A percentile compares a stretch with the other conserved stretches of the same genome.
phyloP scores from a whole-genome alignment of 106 monocot genomes.

The Allium sativum region DNA sequence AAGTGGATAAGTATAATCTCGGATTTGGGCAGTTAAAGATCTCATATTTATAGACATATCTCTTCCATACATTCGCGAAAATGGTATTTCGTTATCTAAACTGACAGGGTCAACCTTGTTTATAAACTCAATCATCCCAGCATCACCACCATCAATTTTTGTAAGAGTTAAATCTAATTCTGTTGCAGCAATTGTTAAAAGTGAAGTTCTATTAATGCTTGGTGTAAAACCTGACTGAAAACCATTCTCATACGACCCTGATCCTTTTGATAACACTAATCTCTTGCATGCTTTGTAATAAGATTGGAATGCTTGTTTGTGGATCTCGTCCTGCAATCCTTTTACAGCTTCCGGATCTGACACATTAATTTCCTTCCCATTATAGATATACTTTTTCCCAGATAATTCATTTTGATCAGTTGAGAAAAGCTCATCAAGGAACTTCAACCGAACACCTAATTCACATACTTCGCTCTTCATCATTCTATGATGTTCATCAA shows the following conservation, averaged over 20 bases:
- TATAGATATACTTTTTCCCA: constrained; percentile 33
- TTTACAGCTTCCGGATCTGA: constrained; percentile 25
- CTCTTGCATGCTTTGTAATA: constrained; percentile 79
- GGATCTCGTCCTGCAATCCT: constrained; percentile 62
- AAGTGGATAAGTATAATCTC: constrained; percentile 78
- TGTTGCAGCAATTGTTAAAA: constrained; percentile 57
- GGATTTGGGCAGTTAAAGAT: constrained; percentile 45
- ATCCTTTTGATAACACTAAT: constrained; percentile 53
- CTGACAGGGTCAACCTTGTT: constrained; percentile 56
- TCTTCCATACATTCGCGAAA: constrained; percentile 80
- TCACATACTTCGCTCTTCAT: constrained; percentile 83
- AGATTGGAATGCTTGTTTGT: constrained; percentile 58
- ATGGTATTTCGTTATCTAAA: constrained; percentile 70
- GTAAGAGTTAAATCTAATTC: constrained; percentile 78
- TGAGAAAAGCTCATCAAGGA: constrained; percentile 54
- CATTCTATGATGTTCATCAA: constrained; percentile 88
- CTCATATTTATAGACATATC: constrained; percentile 51
- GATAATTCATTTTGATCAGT: constrained; percentile 9
- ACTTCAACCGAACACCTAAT: constrained; percentile 41
- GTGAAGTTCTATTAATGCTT: constrained; percentile 60
- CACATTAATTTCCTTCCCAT: constrained; percentile 55
- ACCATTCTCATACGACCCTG: constrained; percentile 66
- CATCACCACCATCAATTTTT: constrained; percentile 65
- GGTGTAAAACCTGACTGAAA: constrained; percentile 86
- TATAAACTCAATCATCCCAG: constrained; percentile 85